Conservation (phyloP, 306 rosid species). For the Elaeagnus macrophylla region DNA sequence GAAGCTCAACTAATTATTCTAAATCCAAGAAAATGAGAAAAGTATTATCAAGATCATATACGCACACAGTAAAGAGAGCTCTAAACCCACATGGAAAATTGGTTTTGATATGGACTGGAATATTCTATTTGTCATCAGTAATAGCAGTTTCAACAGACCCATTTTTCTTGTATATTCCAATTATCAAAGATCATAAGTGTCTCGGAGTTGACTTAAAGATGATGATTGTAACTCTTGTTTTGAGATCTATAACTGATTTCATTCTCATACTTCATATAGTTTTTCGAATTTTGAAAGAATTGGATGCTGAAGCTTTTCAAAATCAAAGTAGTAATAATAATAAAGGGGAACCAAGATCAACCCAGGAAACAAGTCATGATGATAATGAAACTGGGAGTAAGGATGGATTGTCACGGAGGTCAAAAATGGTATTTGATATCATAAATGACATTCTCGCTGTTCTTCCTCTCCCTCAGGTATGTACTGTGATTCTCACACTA, state of each 20-base stretch:
- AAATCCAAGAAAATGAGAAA: no score
- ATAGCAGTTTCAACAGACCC: background rate
- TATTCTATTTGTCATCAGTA: background rate
- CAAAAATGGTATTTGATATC: no score
- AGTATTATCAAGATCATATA: background rate
- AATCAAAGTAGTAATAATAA: background rate
- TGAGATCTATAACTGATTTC: slow-evolving; percentile 1
- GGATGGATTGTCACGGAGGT: no score
- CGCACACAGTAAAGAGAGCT: background rate
- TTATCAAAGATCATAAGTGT: background rate
- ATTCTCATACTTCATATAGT: background rate
- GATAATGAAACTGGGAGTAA: no score
- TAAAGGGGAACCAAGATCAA: no score
- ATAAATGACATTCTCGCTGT: no score
- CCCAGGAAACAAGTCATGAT: no score
- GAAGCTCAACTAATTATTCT: no score
- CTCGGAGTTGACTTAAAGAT: background rate
- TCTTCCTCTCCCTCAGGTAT: no score
- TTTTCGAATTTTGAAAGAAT: background rate
- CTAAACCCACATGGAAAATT: background rate
- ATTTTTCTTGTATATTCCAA: background rate
- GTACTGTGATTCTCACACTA: no score
- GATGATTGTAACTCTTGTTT: background rate
- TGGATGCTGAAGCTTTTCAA: background rate
- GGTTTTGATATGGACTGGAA: background rate